phyloP scores from a whole-genome alignment of 1,139 yeast species.

The Meyerozyma guilliermondii region DNA sequence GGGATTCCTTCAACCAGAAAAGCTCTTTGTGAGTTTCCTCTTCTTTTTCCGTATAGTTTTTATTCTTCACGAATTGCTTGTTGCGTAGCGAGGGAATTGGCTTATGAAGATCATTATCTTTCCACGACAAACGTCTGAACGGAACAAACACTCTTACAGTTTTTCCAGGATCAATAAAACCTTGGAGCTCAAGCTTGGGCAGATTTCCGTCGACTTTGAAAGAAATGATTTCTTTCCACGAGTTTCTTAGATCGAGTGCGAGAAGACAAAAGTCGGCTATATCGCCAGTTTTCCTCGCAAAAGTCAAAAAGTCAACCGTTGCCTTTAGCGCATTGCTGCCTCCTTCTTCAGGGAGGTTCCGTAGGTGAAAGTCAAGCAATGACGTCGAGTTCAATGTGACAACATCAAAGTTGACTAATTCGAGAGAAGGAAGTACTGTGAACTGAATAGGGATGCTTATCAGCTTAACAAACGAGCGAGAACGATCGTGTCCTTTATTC shows the following conservation, averaged over 20 bases:
- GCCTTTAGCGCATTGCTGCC: slow-evolving; percentile 12
- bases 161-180: slow-evolving; percentile 39
- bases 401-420: slow-evolving; percentile 69
- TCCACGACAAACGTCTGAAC: slow-evolving; percentile 46
- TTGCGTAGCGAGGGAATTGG: slow-evolving; percentile 74
- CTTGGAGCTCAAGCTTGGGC: slow-evolving; percentile 12
- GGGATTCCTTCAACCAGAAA: slow-evolving; percentile 76
- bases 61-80: slow-evolving; percentile 68
- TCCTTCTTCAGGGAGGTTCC: slow-evolving; percentile 17
- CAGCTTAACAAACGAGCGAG: slow-evolving; percentile 44
- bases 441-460: slow-evolving; percentile 61
- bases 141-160: slow-evolving; percentile 69
- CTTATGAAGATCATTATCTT: slow-evolving; percentile 37
- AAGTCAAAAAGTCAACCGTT: slow-evolving; percentile 17
- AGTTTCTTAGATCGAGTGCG: slow-evolving; percentile 64
- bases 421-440: slow-evolving; percentile 68
- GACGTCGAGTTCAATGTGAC: slow-evolving; percentile 42
- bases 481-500: slow-evolving; percentile 23
- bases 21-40: slow-evolving; percentile 51
- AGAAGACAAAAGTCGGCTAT: slow-evolving; percentile 55
- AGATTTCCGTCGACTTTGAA: slow-evolving; percentile 3
- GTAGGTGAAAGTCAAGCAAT: slow-evolving; percentile 16
- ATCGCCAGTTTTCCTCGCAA: slow-evolving; percentile 17
- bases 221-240: slow-evolving; percentile 49
- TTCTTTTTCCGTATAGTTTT: slow-evolving; percentile 48